Percentiles rank a stretch among this genome's conserved stretches.
phyloP scores from a whole-genome alignment of 805 yeast genomes.

The Starmerella potacharoeniae region DNA sequence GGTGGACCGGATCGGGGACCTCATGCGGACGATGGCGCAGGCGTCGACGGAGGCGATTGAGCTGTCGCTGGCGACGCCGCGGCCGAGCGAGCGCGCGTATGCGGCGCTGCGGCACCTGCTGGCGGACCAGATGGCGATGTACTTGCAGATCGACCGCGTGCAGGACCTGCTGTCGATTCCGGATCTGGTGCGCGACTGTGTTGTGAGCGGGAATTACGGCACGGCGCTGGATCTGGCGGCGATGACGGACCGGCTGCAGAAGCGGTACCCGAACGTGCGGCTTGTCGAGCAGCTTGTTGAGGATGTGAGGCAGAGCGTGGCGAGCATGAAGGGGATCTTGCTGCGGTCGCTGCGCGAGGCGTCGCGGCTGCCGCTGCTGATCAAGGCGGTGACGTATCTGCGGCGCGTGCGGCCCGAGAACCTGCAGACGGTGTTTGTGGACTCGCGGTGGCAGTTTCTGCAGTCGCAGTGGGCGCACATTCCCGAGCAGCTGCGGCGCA shows the following conservation, averaged over 20 bases:
- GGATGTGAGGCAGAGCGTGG: slow-evolving; percentile 41
- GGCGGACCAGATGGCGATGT: slow-evolving; percentile 34
- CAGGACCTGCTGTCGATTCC: slow-evolving; percentile 78
- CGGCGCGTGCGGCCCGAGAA: slow-evolving; percentile 37
- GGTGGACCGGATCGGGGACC: slow-evolving; percentile 11
- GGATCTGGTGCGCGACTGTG: slow-evolving; percentile 69
- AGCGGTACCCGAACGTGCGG: slow-evolving; percentile 53
- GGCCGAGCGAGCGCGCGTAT: slow-evolving; percentile 18
- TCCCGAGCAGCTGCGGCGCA: slow-evolving; percentile 41
- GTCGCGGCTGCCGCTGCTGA: slow-evolving; percentile 62
- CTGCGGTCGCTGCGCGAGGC: slow-evolving; percentile 62
- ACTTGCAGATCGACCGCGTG: slow-evolving; percentile 50
- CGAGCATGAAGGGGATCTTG: slow-evolving; percentile 58
- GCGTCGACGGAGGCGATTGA: slow-evolving; percentile 12
- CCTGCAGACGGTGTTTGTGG: slow-evolving; percentile 22
- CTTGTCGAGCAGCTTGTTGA: slow-evolving; percentile 42
- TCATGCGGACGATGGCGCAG: slow-evolving; percentile 6
- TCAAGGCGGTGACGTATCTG: slow-evolving; percentile 68
- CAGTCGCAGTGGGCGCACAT: slow-evolving; percentile 16
- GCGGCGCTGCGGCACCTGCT: slow-evolving; percentile 21
- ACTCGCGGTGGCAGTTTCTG: slow-evolving; percentile 29
- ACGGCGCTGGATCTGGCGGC: slow-evolving; percentile 79
- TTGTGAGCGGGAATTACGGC: slow-evolving; percentile 73
- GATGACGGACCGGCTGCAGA: slow-evolving; percentile 54
- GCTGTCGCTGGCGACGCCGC: slow-evolving; percentile 17